phyloP scores from a whole-genome alignment of 495 filamentous ascomycete species.

The Aspergillus coremiiformis region DNA sequence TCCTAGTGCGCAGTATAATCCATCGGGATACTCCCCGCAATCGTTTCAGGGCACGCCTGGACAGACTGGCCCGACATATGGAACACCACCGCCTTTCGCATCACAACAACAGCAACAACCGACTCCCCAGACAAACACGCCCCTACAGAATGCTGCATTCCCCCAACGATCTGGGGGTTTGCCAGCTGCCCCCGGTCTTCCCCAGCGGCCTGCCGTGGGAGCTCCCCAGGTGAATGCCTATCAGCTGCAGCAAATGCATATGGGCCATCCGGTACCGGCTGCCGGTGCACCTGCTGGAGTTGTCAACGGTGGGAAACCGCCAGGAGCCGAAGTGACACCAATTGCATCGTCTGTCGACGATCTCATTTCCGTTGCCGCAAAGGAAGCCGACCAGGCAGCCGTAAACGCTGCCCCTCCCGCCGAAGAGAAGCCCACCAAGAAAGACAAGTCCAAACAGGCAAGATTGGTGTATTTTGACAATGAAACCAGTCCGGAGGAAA shows the following conservation, averaged over 20 bases:
- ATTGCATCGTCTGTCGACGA: conserved; percentile 55
- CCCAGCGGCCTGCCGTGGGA: conserved; percentile 55
- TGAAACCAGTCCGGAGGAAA: conserved; percentile 77
- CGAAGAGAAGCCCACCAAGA: conserved; percentile 52
- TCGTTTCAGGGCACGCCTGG: conserved; percentile 28
- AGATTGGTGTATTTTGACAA: conserved; percentile 74
- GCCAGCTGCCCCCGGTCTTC: conserved; percentile 51
- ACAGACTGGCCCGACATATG: conserved; percentile 21
- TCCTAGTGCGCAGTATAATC: conserved; percentile 25
- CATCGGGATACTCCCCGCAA: conserved; percentile 39
- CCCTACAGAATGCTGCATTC: conserved; percentile 32
- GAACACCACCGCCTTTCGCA: conserved; percentile 28
- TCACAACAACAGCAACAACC: conserved; percentile 30
- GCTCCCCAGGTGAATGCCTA: conserved; percentile 49
- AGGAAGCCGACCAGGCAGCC: conserved; percentile 29
- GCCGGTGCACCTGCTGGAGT: conserved; percentile 20
- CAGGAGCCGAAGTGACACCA: conserved; percentile 15
- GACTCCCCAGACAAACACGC: conserved; percentile 33
- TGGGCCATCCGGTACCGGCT: conserved; percentile 41
- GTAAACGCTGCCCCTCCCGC: conserved; percentile 12
- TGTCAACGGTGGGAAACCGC: conserved; percentile 33
- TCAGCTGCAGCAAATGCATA: conserved; percentile 59
- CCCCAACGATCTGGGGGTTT: conserved; percentile 44
- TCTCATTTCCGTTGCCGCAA: conserved; percentile 42
- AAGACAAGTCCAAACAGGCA: conserved; percentile 59